Percentiles rank a stretch among this genome's conserved stretches.
Conservation (phyloP, 495 filamentous ascomycete genomes). For the Filosporella fistucella region DNA sequence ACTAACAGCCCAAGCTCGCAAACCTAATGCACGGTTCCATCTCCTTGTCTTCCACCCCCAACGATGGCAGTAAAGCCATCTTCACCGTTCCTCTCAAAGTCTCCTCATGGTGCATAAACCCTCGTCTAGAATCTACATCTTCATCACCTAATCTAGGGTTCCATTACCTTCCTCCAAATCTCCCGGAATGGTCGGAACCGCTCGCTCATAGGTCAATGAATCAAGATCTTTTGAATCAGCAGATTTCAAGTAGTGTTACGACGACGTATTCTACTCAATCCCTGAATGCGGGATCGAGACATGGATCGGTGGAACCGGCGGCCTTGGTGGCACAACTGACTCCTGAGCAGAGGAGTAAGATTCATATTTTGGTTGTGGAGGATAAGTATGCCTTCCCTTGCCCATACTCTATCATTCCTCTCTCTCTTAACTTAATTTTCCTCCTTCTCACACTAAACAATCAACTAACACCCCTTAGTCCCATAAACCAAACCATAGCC, state of each 20-base stretch:
- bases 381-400: conserved; percentile 51
- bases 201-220: conserved; percentile 22
- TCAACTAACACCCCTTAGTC: conserved; percentile 28
- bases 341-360: conserved; percentile 42
- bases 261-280: conserved; percentile 22
- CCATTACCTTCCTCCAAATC: conserved; percentile 1
- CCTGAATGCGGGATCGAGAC: background rate
- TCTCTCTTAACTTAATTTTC: conserved; percentile 5
- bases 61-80: conserved; percentile 54
- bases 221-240: conserved; percentile 26
- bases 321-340: conserved; percentile 25
- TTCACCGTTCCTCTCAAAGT: conserved; percentile 62
- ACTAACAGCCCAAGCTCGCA: conserved; percentile 47
- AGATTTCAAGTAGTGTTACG: conserved; percentile 26
- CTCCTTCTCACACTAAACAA: conserved; percentile 21
- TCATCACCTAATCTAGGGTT: conserved; percentile 6
- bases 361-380: conserved; percentile 66
- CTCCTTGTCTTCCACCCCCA: conserved; percentile 49
- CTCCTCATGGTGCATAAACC: background rate
- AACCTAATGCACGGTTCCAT: conserved; percentile 79
- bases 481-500: conserved; percentile 73
- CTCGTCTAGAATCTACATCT: background rate
- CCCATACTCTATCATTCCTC: background rate
- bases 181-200: conserved; percentile 14
- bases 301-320: background rate